Percentiles rank a stretch among this genome's conserved stretches.
These are phyloP conservation scores for Cunninghamia lanceolata DNA, from an alignment of 75 land plant species.

Conservation along the genomic window DNA sequence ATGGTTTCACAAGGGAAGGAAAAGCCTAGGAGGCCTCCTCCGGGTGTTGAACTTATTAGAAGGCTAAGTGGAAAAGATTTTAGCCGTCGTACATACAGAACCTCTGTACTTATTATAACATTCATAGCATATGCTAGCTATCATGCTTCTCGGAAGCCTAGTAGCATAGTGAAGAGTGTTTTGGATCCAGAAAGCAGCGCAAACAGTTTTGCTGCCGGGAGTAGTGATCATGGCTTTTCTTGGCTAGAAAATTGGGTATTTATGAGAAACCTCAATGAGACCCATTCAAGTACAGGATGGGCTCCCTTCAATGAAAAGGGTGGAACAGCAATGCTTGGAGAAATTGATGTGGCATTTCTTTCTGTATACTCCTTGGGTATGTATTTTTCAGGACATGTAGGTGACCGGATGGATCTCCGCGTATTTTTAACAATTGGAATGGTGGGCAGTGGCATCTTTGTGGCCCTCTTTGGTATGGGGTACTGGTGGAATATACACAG, in stretches of 20 bases:
- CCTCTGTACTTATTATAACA: constrained; percentile 54
- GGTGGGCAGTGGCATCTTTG: constrained; percentile 63
- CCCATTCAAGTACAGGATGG: constrained; percentile 44
- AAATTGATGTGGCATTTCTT: constrained; percentile 68
- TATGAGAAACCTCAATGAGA: not conserved
- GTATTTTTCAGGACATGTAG: constrained; percentile 78
- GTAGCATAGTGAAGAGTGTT: constrained; percentile 75
- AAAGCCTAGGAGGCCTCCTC: not conserved
- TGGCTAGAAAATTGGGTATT: constrained; percentile 9
- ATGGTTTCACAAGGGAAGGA: not conserved
- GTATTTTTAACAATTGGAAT: constrained; percentile 62
- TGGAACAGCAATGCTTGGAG: constrained; percentile 58
- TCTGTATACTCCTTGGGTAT: constrained; percentile 71
- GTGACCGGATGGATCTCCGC: constrained; percentile 53
- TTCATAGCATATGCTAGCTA: constrained; percentile 75
- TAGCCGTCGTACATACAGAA: constrained; percentile 32
- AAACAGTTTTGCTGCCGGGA: not conserved
- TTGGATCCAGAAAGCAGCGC: constrained; percentile 38
- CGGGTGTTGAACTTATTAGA: not conserved
- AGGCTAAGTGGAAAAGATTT: not conserved
- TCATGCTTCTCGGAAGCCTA: constrained; percentile 75
- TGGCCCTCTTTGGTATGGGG: constrained; percentile 65
- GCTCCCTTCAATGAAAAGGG: constrained; percentile 52
- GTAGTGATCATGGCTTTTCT: not conserved
- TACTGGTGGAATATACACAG: constrained; percentile 61